phyloP scores from a whole-genome alignment of 2,329 filamentous ascomycete species.

The Pseudogymnoascus sp. region DNA sequence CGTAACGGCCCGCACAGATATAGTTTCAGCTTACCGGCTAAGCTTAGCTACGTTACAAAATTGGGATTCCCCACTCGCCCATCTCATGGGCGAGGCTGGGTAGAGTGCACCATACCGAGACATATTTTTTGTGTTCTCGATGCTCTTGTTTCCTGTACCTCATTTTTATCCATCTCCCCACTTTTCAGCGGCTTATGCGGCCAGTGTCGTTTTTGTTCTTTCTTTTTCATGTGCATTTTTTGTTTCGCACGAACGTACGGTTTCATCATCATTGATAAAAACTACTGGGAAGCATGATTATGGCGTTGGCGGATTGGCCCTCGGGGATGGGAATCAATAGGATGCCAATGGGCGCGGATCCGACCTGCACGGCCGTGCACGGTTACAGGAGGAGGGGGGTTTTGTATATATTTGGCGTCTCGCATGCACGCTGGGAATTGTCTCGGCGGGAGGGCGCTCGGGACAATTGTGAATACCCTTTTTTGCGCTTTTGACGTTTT shows the following conservation, averaged over 20 bases:
- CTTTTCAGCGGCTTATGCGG: not conserved
- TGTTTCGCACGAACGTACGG: not conserved
- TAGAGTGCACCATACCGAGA: not conserved
- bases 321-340: constrained; percentile 8
- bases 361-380: not conserved
- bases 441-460: constrained; percentile 5
- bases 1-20: not conserved
- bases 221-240: constrained; percentile 1
- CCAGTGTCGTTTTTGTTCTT: not conserved
- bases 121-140: not conserved
- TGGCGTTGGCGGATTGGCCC: constrained; percentile 2
- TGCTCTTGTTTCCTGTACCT: not conserved
- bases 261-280: not conserved
- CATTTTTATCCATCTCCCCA: not conserved
- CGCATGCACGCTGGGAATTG: constrained; percentile 1
- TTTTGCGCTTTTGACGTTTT: not conserved
- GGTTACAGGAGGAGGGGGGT: not conserved
- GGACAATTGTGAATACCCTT: constrained; percentile 1
- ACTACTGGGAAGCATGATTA: constrained; percentile 7
- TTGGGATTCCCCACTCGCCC: not conserved
- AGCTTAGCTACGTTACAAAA: not conserved
- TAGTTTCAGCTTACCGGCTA: constrained; percentile 3
- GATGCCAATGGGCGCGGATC: constrained; percentile 4
- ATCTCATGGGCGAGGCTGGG: not conserved
- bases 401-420: constrained; percentile 5